Percentiles rank a stretch among this genome's conserved stretches.
These are phyloP conservation scores for Penstemon davidsonii DNA, from an alignment of 257 asterid genomes.

Conservation along the genomic window DNA sequence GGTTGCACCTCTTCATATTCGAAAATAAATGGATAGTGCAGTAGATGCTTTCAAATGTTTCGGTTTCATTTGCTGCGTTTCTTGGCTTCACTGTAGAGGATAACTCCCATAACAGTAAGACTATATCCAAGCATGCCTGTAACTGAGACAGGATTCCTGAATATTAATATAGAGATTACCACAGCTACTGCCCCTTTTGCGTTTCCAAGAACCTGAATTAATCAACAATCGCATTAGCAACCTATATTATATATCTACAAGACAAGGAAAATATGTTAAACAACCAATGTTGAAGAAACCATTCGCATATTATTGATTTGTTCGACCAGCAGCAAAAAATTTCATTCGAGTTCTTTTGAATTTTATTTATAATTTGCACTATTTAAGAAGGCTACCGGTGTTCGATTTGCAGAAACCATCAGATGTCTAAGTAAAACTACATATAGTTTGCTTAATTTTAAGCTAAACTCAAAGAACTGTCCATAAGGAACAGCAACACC, in stretches of 20 bases:
- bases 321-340: not conserved
- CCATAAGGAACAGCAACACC: not conserved
- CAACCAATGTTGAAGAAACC: not conserved
- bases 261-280: not conserved
- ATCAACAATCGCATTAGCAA: not conserved
- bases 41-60: slow-evolving; percentile 12
- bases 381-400: slow-evolving; percentile 13
- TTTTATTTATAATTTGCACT: not conserved
- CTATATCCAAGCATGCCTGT: slow-evolving; percentile 78
- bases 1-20: slow-evolving; percentile 35
- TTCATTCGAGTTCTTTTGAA: not conserved
- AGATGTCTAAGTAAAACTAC: not conserved
- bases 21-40: slow-evolving; percentile 29
- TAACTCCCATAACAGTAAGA: slow-evolving; percentile 66
- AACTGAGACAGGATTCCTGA: slow-evolving; percentile 76
- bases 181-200: slow-evolving; percentile 91
- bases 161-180: slow-evolving; percentile 72
- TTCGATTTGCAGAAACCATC: not conserved
- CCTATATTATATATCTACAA: not conserved
- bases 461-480: not conserved
- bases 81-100: slow-evolving; percentile 78
- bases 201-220: slow-evolving; percentile 71
- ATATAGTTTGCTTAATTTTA: not conserved
- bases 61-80: slow-evolving; percentile 61
- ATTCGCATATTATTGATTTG: not conserved